Conservation (phyloP, 495 filamentous ascomycete species). For the Hypoxylon subgilvum region DNA sequence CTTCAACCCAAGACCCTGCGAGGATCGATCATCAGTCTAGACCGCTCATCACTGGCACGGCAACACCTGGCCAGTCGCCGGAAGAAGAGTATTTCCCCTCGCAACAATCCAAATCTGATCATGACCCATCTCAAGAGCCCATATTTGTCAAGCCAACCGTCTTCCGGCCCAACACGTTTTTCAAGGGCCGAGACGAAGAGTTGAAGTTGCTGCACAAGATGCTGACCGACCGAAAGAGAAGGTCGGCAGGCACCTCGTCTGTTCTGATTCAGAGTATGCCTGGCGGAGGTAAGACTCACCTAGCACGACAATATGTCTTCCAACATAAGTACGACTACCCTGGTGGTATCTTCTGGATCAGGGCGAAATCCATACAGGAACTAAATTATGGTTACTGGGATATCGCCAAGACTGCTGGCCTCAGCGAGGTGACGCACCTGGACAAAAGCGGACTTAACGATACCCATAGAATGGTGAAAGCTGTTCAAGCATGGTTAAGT, state of each 20-base stretch:
- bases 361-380: slow-evolving; percentile 68
- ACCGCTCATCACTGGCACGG: slow-evolving; percentile 36
- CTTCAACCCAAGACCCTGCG: slow-evolving; percentile 38
- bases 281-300: slow-evolving; percentile 81
- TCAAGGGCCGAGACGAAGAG: slow-evolving; percentile 76
- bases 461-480: slow-evolving; percentile 60
- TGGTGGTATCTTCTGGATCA: slow-evolving; percentile 82
- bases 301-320: slow-evolving; percentile 83
- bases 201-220: slow-evolving; percentile 70
- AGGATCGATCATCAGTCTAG: slow-evolving; percentile 41
- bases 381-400: slow-evolving; percentile 74
- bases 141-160: slow-evolving; percentile 74
- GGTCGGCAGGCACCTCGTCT: slow-evolving; percentile 67
- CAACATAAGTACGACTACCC: slow-evolving; percentile 67
- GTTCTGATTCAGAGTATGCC: slow-evolving; percentile 75
- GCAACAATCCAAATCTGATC: slow-evolving; percentile 39
- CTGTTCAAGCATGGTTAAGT: slow-evolving; percentile 74
- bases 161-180: slow-evolving; percentile 78
- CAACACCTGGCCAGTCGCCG: slow-evolving; percentile 31
- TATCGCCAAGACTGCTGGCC: slow-evolving; percentile 69
- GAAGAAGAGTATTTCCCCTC: slow-evolving; percentile 42
- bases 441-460: slow-evolving; percentile 51
- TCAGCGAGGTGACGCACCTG: slow-evolving; percentile 51
- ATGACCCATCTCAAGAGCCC: slow-evolving; percentile 41
- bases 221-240: slow-evolving; percentile 67